Percentiles rank a stretch among this genome's conserved stretches.
phyloP scores from a whole-genome alignment of 257 asterid species.

The Jasminum sambac region DNA sequence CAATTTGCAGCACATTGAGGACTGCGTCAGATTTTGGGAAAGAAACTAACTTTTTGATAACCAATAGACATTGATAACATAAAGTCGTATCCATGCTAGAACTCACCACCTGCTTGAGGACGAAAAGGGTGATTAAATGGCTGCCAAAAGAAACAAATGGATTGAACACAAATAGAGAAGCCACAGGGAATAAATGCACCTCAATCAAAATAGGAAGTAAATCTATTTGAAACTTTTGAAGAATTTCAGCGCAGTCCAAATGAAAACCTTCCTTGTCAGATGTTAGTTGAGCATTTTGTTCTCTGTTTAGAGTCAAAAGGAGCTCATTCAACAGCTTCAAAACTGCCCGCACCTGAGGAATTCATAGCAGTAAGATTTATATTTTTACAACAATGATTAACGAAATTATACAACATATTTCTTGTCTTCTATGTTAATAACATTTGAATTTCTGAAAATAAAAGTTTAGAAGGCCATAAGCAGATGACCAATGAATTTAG shows the following conservation, averaged over 20 bases:
- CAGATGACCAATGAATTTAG: too few relatives aligned
- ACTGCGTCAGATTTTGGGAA: slow-evolving; percentile 68
- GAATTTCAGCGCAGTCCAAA: slow-evolving; percentile 63
- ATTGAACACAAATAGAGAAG: slow-evolving; percentile 11
- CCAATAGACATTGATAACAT: slow-evolving; percentile 80
- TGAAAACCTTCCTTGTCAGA: slow-evolving; percentile 68
- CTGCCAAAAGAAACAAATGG: not conserved
- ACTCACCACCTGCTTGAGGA: slow-evolving; percentile 73
- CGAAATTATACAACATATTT: not conserved
- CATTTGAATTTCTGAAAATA: not conserved
- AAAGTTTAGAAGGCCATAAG: too few relatives aligned
- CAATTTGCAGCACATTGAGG: slow-evolving; percentile 56
- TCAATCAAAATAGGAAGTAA: slow-evolving; percentile 76
- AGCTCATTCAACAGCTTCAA: slow-evolving; percentile 81
- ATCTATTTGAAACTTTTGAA: slow-evolving; percentile 74
- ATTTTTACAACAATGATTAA: slow-evolving; percentile 5
- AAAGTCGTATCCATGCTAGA: slow-evolving; percentile 71
- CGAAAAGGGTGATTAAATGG: slow-evolving; percentile 31
- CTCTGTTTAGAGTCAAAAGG: slow-evolving; percentile 58
- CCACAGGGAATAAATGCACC: slow-evolving; percentile 40
- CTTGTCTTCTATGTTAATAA: too few relatives aligned
- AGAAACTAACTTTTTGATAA: slow-evolving; percentile 79
- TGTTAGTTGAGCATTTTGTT: slow-evolving; percentile 44
- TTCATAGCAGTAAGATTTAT: slow-evolving; percentile 19
- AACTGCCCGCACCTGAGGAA: slow-evolving; percentile 65